These are phyloP conservation scores for Fraxinus platypoda DNA, from an alignment of 305 asterid genomes.

Conservation along the genomic window DNA sequence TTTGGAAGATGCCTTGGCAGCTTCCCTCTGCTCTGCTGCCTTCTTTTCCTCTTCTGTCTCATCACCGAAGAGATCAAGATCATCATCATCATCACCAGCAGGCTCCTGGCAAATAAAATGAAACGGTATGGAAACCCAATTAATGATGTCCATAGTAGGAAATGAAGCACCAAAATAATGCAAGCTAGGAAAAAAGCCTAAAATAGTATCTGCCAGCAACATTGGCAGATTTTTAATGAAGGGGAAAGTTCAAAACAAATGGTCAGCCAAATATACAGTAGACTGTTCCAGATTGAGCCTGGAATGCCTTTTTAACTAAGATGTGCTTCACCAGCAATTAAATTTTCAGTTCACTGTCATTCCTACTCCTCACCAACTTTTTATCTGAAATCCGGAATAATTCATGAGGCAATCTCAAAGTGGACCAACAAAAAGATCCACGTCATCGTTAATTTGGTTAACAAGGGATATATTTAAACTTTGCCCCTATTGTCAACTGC, in stretches of 20 bases:
- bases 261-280: background rate
- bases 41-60: constrained; percentile 98
- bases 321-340: background rate
- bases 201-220: background rate
- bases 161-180: background rate
- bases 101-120: constrained; percentile 38
- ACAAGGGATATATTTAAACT: background rate
- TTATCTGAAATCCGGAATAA: background rate
- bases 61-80: constrained; percentile 91
- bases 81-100: constrained; percentile 73
- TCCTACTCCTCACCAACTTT: background rate
- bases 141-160: background rate
- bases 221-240: background rate
- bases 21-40: constrained; percentile 90
- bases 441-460: background rate
- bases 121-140: background rate
- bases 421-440: background rate
- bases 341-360: background rate
- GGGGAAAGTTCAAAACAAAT: background rate
- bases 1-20: constrained; percentile 71
- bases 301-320: background rate
- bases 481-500: background rate
- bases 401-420: background rate
- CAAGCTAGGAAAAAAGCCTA: background rate
- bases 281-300: background rate